These are phyloP conservation scores for Bothriochloa decipiens DNA, from an alignment of 176 grass and related monocot genomes.

Conservation along the genomic window DNA sequence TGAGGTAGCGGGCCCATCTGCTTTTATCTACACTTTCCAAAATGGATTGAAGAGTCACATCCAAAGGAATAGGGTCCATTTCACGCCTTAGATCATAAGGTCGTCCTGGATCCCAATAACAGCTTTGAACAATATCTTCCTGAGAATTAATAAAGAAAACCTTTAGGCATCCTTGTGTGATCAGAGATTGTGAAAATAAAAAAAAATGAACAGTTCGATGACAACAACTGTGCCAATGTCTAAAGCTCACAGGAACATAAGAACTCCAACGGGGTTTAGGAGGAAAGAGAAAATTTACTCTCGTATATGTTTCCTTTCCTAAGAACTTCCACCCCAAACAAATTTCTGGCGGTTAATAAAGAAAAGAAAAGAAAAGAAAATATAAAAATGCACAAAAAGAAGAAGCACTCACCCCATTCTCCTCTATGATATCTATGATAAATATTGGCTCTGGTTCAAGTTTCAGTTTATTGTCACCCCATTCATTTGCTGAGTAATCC, in stretches of 20 bases:
- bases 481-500: constrained; percentile 73
- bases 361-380: constrained; percentile 13
- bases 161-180: constrained; percentile 1
- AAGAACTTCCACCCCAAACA: constrained; percentile 4
- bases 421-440: constrained; percentile 97
- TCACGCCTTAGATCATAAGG: constrained; percentile 94
- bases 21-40: constrained; percentile 87
- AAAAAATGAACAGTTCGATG: constrained; percentile 7
- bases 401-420: constrained; percentile 84
- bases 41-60: constrained; percentile 95
- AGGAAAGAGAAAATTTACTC: constrained; percentile 12
- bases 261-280: neutral
- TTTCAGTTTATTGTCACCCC: constrained; percentile 69
- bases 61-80: constrained; percentile 89
- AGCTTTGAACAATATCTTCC: constrained; percentile 98
- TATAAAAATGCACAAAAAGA: constrained; percentile 23
- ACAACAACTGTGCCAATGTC: constrained; percentile 17
- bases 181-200: neutral
- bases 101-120: constrained; percentile 92
- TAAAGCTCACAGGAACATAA: neutral
- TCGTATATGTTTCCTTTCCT: constrained; percentile 1
- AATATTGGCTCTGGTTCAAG: constrained; percentile 92
- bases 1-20: constrained; percentile 96
- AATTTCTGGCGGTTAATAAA: neutral
- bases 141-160: constrained; percentile 50